Percentiles rank a stretch among this genome's conserved stretches.
Conservation (phyloP, 768 basidiomycete species). For the Cystofilobasidium capitatum region DNA sequence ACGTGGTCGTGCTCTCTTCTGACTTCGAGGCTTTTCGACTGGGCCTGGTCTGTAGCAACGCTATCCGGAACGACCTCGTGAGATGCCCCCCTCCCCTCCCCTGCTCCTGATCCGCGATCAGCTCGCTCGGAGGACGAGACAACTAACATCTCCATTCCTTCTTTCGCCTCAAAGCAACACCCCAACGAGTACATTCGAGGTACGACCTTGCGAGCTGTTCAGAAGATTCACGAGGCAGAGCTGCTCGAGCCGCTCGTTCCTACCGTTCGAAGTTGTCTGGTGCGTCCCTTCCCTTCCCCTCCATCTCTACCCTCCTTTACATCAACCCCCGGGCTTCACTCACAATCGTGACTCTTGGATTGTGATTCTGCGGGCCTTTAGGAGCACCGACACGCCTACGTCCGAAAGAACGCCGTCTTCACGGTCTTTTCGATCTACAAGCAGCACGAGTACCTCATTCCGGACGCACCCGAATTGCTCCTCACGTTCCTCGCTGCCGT, state of each 20-base stretch:
- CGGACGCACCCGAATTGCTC: constrained; percentile 91
- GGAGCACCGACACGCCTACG: constrained; percentile 95
- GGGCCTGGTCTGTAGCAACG: constrained; percentile 57
- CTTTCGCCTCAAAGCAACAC: constrained; percentile 61
- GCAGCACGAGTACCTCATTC: constrained; percentile 86
- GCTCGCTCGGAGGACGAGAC: not conserved
- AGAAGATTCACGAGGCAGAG: constrained; percentile 88
- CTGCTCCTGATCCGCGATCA: constrained; percentile 1
- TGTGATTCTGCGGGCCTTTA: constrained; percentile 27
- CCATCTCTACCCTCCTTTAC: not conserved
- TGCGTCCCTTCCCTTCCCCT: constrained; percentile 30
- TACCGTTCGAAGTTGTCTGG: constrained; percentile 78
- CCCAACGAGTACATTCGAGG: constrained; percentile 99
- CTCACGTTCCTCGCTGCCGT: constrained; percentile 85
- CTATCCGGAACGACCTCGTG: constrained; percentile 93
- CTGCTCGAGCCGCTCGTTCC: constrained; percentile 92
- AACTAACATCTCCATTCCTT: not conserved
- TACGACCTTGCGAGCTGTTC: constrained; percentile 88
- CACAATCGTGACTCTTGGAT: too few species aligned
- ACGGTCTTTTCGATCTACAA: constrained; percentile 90
- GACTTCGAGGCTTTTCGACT: constrained; percentile 19
- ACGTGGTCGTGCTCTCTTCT: not conserved
- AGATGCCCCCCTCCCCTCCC: constrained; percentile 39
- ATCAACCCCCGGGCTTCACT: too few species aligned
- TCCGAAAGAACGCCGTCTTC: constrained; percentile 96